phyloP scores from a whole-genome alignment of 257 asterid genomes.

The Solanum virginianum region DNA sequence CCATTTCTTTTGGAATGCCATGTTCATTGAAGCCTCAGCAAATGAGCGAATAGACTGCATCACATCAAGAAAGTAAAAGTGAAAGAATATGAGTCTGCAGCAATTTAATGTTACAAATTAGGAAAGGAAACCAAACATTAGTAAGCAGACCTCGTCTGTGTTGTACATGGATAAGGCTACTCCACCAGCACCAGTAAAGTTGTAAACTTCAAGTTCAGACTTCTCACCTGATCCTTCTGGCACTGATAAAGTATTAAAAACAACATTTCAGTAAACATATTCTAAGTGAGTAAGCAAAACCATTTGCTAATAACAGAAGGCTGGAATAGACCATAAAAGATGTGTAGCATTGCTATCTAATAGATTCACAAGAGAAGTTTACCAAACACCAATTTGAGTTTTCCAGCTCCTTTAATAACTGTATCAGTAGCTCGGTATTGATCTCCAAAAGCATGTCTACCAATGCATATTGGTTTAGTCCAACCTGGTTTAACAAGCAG shows the following conservation, averaged over 20 bases:
- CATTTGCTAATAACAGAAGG: not conserved
- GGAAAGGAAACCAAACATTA: not conserved
- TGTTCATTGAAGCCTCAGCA: slow-evolving; percentile 94
- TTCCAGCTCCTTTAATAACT: slow-evolving; percentile 89
- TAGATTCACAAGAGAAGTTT: not conserved
- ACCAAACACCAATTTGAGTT: slow-evolving; percentile 94
- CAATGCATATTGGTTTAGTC: slow-evolving; percentile 96
- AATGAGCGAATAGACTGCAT: slow-evolving; percentile 71
- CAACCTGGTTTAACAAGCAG: slow-evolving; percentile 44
- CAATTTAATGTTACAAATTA: not conserved
- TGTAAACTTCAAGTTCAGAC: slow-evolving; percentile 75
- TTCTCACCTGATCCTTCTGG: slow-evolving; percentile 77
- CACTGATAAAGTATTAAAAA: slow-evolving; percentile 23
- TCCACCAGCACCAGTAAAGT: slow-evolving; percentile 96
- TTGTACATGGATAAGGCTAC: slow-evolving; percentile 98
- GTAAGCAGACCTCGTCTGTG: slow-evolving; percentile 87
- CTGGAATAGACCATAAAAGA: not conserved
- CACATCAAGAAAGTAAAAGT: slow-evolving; percentile 1
- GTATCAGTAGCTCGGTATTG: slow-evolving; percentile 96
- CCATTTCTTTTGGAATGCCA: slow-evolving; percentile 88
- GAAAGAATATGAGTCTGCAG: not conserved
- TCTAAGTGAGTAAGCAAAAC: not conserved
- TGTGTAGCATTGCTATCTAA: not conserved
- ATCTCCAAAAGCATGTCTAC: slow-evolving; percentile 98
- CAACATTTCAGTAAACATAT: not conserved